A percentile compares a stretch with the other conserved stretches of the same genome.
phyloP scores from a whole-genome alignment of 2,329 filamentous ascomycete genomes.

The Aureobasidium sp. region DNA sequence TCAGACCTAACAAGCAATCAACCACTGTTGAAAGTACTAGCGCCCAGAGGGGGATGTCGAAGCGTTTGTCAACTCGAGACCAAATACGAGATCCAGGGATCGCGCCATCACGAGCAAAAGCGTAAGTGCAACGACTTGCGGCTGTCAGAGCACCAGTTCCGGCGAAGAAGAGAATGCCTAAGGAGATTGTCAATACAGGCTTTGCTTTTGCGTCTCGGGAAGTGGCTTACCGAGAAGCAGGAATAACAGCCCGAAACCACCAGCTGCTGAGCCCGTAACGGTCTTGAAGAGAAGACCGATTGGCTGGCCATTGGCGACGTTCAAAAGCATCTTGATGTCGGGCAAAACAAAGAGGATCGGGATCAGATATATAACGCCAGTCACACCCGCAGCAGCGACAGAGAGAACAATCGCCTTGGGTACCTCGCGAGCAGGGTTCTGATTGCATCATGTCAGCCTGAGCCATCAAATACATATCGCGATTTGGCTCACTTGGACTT shows the following conservation, averaged over 20 bases:
- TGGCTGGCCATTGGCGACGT: constrained; percentile 63
- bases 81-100: constrained; percentile 45
- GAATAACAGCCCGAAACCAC: constrained; percentile 55
- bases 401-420: constrained; percentile 64
- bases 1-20: constrained; percentile 63
- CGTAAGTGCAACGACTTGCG: constrained; percentile 61
- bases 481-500: constrained; percentile 38
- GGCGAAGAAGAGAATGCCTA: constrained; percentile 65
- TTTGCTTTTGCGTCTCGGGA: no score
- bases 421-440: constrained; percentile 58
- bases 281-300: constrained; percentile 69
- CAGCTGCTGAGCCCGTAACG: constrained; percentile 58
- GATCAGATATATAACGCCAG: constrained; percentile 59
- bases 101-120: constrained; percentile 63
- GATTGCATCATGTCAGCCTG: neutral
- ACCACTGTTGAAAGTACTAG: constrained; percentile 59
- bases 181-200: constrained; percentile 45
- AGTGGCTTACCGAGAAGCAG: constrained; percentile 41
- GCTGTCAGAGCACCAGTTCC: constrained; percentile 68
- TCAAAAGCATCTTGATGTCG: constrained; percentile 53
- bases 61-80: constrained; percentile 36
- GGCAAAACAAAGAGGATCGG: constrained; percentile 70
- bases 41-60: constrained; percentile 63
- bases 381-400: constrained; percentile 57
- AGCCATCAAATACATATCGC: neutral